Evolutionary conservation across 805 yeast genomes (phyloP), one percentile per base, ranked within the genome.

Genomic region (Sungouiozyma intestinalis): DNA sequence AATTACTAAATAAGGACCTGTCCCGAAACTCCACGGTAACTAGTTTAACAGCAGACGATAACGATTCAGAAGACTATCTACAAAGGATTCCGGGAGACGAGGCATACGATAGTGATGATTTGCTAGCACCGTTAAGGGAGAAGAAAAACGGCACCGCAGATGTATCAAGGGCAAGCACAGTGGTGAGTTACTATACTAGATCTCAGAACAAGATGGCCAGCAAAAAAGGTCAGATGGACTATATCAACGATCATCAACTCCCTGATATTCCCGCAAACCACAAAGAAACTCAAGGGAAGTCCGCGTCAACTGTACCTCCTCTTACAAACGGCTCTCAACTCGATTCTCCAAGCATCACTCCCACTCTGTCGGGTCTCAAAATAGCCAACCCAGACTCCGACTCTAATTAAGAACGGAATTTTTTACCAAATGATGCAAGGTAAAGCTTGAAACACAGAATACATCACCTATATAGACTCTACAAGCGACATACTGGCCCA

Each of bases 11-110:
- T 21, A 57, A 53, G 31, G 51, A 49, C 13, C 42, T 44, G 4
- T 39, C 43, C 6, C 41, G 40, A 14, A 40, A 24, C 9, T 24
- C 29, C 29, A 24, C 31, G 3, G 39, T 40, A 8, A 43, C 34
- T 16, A 36, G 38, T 20, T 33, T 39, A 15, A 11, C 11, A 11
- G 11, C 29, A 11, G 45, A 45, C 16, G 47, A 42, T 14, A 51
- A 47, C 29, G 37, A 35, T 7, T 45, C 47, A 15, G 60, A 60
- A 27, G 47, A 48, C 14, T 53, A 54, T 37, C 33, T 62, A 31
- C 47, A 56, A 15, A 57, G 53, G 13, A 53, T 62, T 17, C 67
- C 67, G 1, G 67, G 67, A 18, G 63, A 61, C 45, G 65, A 62
- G 24, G 65, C 65, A 0, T 62, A 62, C 34, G 53, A 58, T 40